Conservation (phyloP, 2,329 filamentous ascomycete species). For the Colletotrichum higginsianum region DNA sequence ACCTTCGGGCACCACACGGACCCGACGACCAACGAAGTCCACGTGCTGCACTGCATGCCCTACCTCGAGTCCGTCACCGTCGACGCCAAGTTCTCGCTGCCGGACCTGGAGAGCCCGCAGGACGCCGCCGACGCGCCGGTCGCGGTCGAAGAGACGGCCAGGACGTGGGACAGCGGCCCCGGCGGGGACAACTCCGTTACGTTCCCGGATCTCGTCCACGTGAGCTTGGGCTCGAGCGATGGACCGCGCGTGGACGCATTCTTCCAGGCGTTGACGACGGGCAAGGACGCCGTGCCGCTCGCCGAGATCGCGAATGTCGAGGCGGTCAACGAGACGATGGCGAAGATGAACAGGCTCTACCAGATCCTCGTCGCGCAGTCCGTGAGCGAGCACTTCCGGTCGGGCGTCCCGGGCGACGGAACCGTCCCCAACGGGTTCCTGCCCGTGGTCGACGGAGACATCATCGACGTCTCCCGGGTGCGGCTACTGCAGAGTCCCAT, state of each 20-base stretch:
- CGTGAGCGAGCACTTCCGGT: neutral
- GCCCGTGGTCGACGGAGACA: too few species aligned
- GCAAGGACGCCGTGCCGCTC: neutral
- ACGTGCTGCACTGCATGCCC: conserved; percentile 8
- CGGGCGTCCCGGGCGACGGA: neutral
- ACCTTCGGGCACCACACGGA: neutral
- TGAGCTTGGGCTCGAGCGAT: neutral
- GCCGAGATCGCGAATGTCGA: neutral
- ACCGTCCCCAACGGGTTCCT: neutral
- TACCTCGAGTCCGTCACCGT: neutral
- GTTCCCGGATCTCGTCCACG: neutral
- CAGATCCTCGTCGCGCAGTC: neutral
- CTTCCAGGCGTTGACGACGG: neutral
- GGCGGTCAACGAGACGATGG: neutral
- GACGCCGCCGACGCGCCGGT: neutral
- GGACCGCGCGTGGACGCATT: neutral
- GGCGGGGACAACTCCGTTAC: neutral
- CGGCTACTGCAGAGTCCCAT: neutral
- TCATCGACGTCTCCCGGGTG: neutral
- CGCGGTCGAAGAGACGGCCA: neutral
- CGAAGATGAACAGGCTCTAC: neutral
- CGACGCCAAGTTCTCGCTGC: neutral
- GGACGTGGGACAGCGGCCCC: neutral
- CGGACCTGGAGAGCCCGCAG: neutral
- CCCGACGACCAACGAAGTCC: neutral